phyloP scores from a whole-genome alignment of 257 asterid species.

The Solanum raphanifolium region DNA sequence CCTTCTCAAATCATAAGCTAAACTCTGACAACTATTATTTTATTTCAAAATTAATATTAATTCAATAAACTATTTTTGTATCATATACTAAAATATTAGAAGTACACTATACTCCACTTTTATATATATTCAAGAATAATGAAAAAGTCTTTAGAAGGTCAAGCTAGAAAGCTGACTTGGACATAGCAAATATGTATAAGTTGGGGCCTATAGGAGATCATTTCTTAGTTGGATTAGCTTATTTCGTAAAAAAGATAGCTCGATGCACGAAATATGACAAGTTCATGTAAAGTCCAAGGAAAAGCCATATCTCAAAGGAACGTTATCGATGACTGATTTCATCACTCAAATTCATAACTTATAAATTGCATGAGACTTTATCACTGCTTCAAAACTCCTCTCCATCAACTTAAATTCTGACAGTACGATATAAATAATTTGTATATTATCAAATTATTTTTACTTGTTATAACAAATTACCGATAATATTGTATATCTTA shows the following conservation, averaged over 20 bases:
- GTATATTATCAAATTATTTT: not conserved
- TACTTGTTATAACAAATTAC: not conserved
- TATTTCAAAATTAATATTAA: not conserved
- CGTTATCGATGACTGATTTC: not conserved
- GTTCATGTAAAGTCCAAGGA: not conserved
- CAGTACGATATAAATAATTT: not conserved
- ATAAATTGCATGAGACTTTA: not conserved
- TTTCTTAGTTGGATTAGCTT: not conserved
- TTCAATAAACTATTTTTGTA: not conserved
- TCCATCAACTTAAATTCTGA: not conserved
- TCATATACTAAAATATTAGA: not conserved
- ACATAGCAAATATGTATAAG: conserved; percentile 12
- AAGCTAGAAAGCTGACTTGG: conserved; percentile 25
- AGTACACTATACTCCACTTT: not conserved
- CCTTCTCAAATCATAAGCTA: conserved; percentile 37
- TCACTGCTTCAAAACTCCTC: not conserved
- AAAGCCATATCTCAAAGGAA: not conserved
- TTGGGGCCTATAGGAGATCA: not conserved
- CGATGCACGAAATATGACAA: not conserved
- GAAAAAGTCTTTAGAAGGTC: conserved; percentile 5
- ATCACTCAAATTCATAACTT: not conserved
- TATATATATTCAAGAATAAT: not conserved
- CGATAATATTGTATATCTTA: too few relatives aligned
- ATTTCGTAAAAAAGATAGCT: not conserved
- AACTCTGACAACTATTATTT: conserved; percentile 22